Evolutionary conservation across 2,329 filamentous ascomycete genomes (phyloP), one percentile per base, ranked within the genome.

Genomic region (Colletotrichum sp.): DNA sequence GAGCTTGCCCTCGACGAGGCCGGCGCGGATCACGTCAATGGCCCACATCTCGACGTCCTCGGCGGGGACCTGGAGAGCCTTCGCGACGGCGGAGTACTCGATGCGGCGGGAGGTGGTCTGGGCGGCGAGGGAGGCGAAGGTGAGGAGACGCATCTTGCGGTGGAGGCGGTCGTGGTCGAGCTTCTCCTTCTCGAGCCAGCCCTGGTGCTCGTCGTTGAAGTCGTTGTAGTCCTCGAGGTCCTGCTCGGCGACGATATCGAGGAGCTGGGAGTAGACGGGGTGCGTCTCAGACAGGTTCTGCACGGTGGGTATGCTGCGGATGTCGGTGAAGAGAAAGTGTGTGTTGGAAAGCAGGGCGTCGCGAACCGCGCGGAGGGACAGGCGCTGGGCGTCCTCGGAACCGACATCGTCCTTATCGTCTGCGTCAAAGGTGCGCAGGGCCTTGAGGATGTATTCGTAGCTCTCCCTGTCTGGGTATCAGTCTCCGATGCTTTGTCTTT

Each of bases 21-120:
- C 96, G 64, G 96, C 95, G 80, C 97, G 95, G 87, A 99, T 98
- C 80, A 98, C 96, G 85, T 99, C 97, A 82, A 99, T 99, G 80
- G 98, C 95, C 97, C 97, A 99, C 91, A 96, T 94, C 90, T 99
- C 97, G 57, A 99, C 95, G 78, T 99, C 95, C 78, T 95, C 93
- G 63, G 88, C 83, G 62, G 95, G 93, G 72, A 99, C 93, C 86
- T 97, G 94, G 63, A 99, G 92, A 8, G 95, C 94, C 83, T 94
- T 94, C 79, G 94, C 92, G 83, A 99, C 98, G 82, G 92, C 92
- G 79, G 90, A 90, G 87, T 99, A 99, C 77, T 96, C 94, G 69
- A 99, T 94, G 82, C 97, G 95, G 82, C 96, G 95, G 82, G 92
- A 95, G 77, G 94, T 94, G 26, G 94, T 94, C 79, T 94, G 93